Conservation (phyloP, 1,284 basidiomycete genomes). For the Sanghuangporus weigelae region DNA sequence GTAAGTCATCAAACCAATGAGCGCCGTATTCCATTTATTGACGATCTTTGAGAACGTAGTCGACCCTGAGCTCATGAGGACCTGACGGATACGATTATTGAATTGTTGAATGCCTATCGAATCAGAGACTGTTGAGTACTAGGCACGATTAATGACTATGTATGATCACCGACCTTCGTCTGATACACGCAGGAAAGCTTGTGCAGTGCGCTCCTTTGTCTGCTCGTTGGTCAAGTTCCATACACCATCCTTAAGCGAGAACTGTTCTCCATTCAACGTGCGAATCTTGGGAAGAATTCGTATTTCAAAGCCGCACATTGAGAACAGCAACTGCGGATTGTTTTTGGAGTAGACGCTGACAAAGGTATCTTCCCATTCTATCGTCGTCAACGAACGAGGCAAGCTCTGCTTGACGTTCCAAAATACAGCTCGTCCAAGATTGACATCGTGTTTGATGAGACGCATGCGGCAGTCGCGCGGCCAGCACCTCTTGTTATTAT, state of each 20-base stretch:
- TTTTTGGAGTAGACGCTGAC: constrained; percentile 96
- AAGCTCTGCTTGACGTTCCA: constrained; percentile 99
- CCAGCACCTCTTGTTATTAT: constrained; percentile 99
- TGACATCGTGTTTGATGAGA: constrained; percentile 99
- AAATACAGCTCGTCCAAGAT: constrained; percentile 95
- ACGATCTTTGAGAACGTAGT: constrained; percentile 99
- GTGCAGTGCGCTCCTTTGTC: constrained; percentile 95
- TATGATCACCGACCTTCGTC: constrained; percentile 63
- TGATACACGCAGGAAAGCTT: constrained; percentile 96
- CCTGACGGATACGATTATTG: constrained; percentile 94
- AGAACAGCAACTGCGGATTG: constrained; percentile 97
- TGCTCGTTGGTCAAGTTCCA: constrained; percentile 97
- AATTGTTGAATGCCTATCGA: constrained; percentile 82
- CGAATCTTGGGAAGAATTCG: constrained; percentile 95
- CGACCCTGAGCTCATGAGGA: constrained; percentile 98
- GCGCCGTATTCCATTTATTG: constrained; percentile 98
- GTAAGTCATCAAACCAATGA: constrained; percentile 96
- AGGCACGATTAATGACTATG: constrained; percentile 5
- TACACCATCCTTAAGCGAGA: constrained; percentile 93
- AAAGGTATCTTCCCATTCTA: constrained; percentile 98
- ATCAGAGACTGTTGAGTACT: constrained; percentile 20
- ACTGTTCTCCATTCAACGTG: constrained; percentile 93
- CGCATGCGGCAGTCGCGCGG: constrained; percentile 98
- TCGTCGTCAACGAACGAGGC: constrained; percentile 93
- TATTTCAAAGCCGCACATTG: constrained; percentile 97